Conservation (phyloP, 176 grass and related monocot genomes). For the Urochloa ruziziensis region DNA sequence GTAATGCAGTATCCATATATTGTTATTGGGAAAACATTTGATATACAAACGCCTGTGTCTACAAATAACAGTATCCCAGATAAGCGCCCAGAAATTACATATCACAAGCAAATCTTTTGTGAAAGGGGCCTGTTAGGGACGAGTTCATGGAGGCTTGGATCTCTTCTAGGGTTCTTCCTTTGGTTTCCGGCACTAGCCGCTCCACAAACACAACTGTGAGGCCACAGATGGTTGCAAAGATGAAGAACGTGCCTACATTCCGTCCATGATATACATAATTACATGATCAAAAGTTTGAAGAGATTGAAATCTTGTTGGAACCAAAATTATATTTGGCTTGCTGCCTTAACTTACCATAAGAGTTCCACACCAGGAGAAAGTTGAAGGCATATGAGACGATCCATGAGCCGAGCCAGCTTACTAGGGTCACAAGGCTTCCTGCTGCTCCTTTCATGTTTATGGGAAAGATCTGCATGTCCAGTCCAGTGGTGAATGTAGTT, state of each 20-base stretch:
- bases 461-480: slow-evolving; percentile 70
- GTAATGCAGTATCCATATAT: not conserved
- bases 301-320: not conserved
- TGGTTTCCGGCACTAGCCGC: slow-evolving; percentile 72
- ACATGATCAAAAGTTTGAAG: not conserved
- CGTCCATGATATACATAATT: not conserved
- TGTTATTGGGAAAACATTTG: not conserved
- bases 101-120: not conserved
- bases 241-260: slow-evolving; percentile 70
- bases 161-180: slow-evolving; percentile 82
- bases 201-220: slow-evolving; percentile 69
- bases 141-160: slow-evolving; percentile 77
- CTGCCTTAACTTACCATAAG: slow-evolving; percentile 45
- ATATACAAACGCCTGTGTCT: not conserved
- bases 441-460: slow-evolving; percentile 79
- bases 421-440: slow-evolving; percentile 83
- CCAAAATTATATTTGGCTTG: not conserved
- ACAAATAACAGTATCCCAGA: not conserved
- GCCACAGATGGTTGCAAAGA: slow-evolving; percentile 64
- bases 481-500: not conserved
- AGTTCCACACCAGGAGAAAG: slow-evolving; percentile 77
- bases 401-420: slow-evolving; percentile 83
- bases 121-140: not conserved
- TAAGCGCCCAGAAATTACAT: not conserved
- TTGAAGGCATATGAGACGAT: slow-evolving; percentile 74